A percentile compares a stretch with the other conserved stretches of the same genome.
These are phyloP conservation scores for Periconia sp. DNA, from an alignment of 2,329 filamentous ascomycete genomes.

Conservation along the genomic window DNA sequence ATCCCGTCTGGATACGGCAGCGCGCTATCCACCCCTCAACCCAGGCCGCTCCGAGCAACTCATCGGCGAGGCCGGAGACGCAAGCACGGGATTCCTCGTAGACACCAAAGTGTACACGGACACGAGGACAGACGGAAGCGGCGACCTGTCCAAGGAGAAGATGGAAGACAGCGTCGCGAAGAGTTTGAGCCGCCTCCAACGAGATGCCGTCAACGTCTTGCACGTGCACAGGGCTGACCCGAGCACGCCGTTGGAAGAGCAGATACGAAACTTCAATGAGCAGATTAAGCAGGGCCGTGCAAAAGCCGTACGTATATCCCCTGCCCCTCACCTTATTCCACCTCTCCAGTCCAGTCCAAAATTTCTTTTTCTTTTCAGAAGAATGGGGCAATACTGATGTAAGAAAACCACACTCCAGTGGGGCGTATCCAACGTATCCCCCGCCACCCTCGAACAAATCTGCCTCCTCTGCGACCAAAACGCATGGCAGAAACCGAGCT, in stretches of 20 bases:
- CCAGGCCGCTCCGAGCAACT: slow-evolving; percentile 12
- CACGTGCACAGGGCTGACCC: slow-evolving; percentile 17
- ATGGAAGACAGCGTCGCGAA: slow-evolving; percentile 8
- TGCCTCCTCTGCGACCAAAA: slow-evolving; percentile 15
- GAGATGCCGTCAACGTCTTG: slow-evolving; percentile 9
- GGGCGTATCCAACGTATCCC: slow-evolving; percentile 14
- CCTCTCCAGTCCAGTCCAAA: too few relatives aligned
- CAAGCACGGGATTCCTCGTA: slow-evolving; percentile 7
- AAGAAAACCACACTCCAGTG: slow-evolving; percentile 4
- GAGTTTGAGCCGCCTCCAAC: slow-evolving; percentile 10
- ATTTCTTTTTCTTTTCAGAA: not conserved
- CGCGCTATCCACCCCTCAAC: slow-evolving; percentile 14
- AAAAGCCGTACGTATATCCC: slow-evolving; percentile 6
- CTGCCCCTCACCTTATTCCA: not conserved
- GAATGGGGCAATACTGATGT: not conserved
- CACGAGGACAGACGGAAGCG: slow-evolving; percentile 13
- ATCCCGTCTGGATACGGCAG: slow-evolving; percentile 10
- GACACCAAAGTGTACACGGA: slow-evolving; percentile 16
- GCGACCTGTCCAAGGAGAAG: slow-evolving; percentile 8
- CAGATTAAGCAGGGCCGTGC: slow-evolving; percentile 8
- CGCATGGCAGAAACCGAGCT: slow-evolving; percentile 13
- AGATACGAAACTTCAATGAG: slow-evolving; percentile 15
- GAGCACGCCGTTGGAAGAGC: slow-evolving; percentile 12
- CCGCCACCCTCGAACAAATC: slow-evolving; percentile 9
- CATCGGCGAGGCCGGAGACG: slow-evolving; percentile 9